Evolutionary conservation across 345 rosid species (phyloP), one percentile per base, ranked within the genome.

Genomic region (Ricinus communis): DNA sequence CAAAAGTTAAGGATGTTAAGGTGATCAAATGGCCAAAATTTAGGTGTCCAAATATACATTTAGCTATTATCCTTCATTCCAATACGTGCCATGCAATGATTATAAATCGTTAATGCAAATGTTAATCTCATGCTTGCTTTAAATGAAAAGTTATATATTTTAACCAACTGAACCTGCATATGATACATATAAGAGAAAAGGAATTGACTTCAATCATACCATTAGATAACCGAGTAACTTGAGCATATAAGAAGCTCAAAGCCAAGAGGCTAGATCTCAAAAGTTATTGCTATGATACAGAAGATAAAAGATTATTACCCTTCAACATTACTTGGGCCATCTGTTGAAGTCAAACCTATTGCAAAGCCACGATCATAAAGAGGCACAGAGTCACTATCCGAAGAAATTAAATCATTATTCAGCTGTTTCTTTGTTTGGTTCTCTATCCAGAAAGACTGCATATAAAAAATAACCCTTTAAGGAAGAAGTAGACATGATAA

Each of bases 371-470:
- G 99, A 70, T 96, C 91, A 87, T 96, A 96, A 68, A 88, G 89
- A 46, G 98, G 99, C 60, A 87, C 88, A 18, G 56, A 68, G 76
- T 77, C 80, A 74, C 84, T 65, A 68, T 90, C 90, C 36, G 80
- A 75, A 9, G 87, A 78, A 78, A 78, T 67, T 21, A 78, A 71
- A 24, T 58, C 85, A 66, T 73, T 73, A 47, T 61, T 75, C 51
- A 71, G 76, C 68, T 43, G 66, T 72, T 72, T 82, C 66, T 76
- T 76, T 36, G 88, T 79, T 85, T 82, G 86, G 65, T 77, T 82
- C 80, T 92, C 99, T 50, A 96, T 83, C 96, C 96, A 89, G 71
- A 86, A 95, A 51, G 96, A 87, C 99, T 93, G 75, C 86, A 86
- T 40, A 77, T 53, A 67, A 72, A 86, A 69, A 18, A 79, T n/a